Evolutionary conservation across 78 protist genomes (phyloP), one percentile per base, ranked within the genome.

Genomic region (Dictyostelium firmibasis): DNA sequence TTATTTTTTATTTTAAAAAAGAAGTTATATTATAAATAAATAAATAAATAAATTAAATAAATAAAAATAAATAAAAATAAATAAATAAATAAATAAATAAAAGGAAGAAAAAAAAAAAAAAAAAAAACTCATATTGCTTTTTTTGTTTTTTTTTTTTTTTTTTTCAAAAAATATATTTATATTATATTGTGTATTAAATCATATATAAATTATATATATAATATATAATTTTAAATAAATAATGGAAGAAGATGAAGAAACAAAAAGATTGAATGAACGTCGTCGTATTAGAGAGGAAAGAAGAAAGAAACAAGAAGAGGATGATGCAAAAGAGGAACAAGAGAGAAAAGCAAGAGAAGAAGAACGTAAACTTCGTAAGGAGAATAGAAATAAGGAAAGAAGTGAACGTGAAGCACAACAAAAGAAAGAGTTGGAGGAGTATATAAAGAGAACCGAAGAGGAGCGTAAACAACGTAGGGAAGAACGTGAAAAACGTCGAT

Each of bases 371-470:
- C 18, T 43, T 8, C 36, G 94, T 33, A 89, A 81, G n/a, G 94
- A 89, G 18, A 31, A 23, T 0, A 69, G 94, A 43, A 50, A 31
- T 5, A 57, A 69, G 18, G 94, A 89, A 4, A 78, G 87, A 69
- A 25, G n/a, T 25, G 87, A 89, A 8, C 33, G 87, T 27, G 94
- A 89, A 25, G 94, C 82, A 44, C 67, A 89, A 38, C 87, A 89
- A 50, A 89, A 89, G 87, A 78, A 89, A 69, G 94, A 89, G 47
- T 50, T 81, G 82, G 94, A 89, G 14, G 94, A 89, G 18, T 89
- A 78, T 70, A 89, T 89, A 50, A 89, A 89, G 53, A 89, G 75
- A 70, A 75, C 87, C 0, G 94, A 89, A 43, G 94, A 89, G 0
- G 94, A 89, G 0, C 62, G 94, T 33, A 60, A 16, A 53, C 44